Base-by-base conservation (phyloP, 257 asterid species). In the Nicotiana tomentosiformis region DNA sequence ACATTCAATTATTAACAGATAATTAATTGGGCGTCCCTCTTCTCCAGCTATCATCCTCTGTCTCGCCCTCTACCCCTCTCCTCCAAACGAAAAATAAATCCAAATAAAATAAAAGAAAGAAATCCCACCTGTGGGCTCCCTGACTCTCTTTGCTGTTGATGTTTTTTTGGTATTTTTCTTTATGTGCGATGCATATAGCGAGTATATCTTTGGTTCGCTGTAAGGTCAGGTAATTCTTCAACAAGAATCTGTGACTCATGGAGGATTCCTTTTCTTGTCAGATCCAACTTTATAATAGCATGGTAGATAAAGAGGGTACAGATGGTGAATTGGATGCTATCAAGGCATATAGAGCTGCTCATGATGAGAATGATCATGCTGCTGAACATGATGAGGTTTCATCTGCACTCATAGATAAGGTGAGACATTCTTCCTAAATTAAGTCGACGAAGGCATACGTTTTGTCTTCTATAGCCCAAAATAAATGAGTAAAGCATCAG, bases 341-440 rank as follows among this genome's bases (percentile, higher is more conserved):
- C 87, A 89, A 88, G 87, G 98, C 98, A 43, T 96, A 96, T 82
- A 89, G 76, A 90, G 98, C 95, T 77, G 99, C 99, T 83, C 89
- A 93, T 80, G 93, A 88, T 86, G 97, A 93, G 83, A 89, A 88
- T 88, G 97, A 90, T 81, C 80, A 80, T 88, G 88, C 60, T 88
- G 85, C 89, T 86, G 86, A 91, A 49, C 95, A 93, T 46, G 90
- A 93, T 84, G 86, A 90, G 85, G 96, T 92, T 81, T 95, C 98
- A 61, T 89, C 97, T 58, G 98, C 97, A 51, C 98, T 96, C 81
- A 91, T 90, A 86, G 93, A 96, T 87, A 92, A 92, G 97, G 98
- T 92, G 87, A 87, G 90, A 83, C 2, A 6, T 79, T 66, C 11
- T 39, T 39, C 2, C 10, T 39, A 39, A 39, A 39, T 39, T 39